Base-by-base conservation (phyloP, 2,329 filamentous ascomycete genomes). In the Arthroderma sp. region DNA sequence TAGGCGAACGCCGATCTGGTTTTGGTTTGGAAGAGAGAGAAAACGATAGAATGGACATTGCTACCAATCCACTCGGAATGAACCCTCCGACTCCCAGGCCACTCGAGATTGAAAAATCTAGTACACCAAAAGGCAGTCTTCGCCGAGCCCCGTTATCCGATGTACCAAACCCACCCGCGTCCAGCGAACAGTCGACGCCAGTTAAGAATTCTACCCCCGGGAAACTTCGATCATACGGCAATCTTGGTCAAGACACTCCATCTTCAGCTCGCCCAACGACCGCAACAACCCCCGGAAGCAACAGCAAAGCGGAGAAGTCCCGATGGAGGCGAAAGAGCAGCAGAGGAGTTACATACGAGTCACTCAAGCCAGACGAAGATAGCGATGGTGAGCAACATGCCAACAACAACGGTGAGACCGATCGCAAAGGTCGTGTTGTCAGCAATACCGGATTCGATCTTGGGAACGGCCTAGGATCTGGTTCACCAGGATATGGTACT, bases 81-180 rank as follows among this genome's bases (percentile, higher is more conserved):
- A 70, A 71, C 42, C 67, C 67, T 22, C 66, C 67, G 15, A 68
- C 65, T 5, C 67, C 67, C 2, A 59, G 59, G 36, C 62, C 62
- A 6, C 43, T 54, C 11, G 51, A 55, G n/a, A 46, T 50, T 32
- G 42, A 48, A 5, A 7, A 54, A 52, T 11, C 44, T 44, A 11
- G 45, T 54, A 42, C 50, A 32, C 53, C 54, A 5, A 57, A 54
- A 32, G 51, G 53, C 7, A 52, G 50, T 9, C 49, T 57, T n/a
- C 54, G 56, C 10, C 64, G 63, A 22, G 49, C 54, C 49, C 57
- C 54, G 1, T 50, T 66, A 6, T 53, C 51, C 1, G 59, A 62
- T 40, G 60, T 61, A 7, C 56, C 58, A 38, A 67, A 63, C 48
- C 50, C 61, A 29, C 58, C 59, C 3, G 55, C 56, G 1, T 58